Conservation (phyloP, 148 eudicot genomes). For the Bassia scoparia region DNA sequence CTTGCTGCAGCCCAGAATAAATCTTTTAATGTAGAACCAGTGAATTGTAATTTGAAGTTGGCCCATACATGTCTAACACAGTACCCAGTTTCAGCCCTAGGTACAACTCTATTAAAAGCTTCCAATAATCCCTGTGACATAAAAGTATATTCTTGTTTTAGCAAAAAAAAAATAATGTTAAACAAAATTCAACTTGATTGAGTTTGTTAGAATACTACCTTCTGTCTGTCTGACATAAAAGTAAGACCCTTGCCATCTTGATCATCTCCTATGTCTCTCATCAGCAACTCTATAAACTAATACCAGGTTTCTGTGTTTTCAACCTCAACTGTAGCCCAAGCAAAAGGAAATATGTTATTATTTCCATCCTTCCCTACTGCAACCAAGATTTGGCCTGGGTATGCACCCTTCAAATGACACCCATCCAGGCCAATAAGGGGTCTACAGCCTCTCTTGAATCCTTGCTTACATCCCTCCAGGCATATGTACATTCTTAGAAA, state of each 20-base stretch:
- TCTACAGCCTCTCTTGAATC: too few relatives aligned
- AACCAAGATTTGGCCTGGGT: too few relatives aligned
- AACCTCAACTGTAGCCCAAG: too few relatives aligned
- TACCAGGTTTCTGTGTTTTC: too few relatives aligned
- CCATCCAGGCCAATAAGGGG: too few relatives aligned
- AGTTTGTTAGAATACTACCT: not conserved
- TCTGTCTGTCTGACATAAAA: conserved; percentile 10
- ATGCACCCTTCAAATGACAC: too few relatives aligned
- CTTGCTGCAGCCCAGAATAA: conserved; percentile 1
- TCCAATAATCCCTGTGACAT: not conserved
- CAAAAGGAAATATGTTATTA: too few relatives aligned
- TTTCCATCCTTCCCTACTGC: too few relatives aligned
- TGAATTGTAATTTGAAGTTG: not conserved
- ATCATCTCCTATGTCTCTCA: not conserved
- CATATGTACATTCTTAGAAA: too few relatives aligned
- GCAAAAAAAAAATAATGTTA: not conserved
- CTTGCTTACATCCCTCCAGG: too few relatives aligned
- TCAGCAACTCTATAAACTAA: not conserved
- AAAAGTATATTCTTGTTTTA: not conserved
- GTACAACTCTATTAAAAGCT: not conserved
- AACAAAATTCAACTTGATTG: not conserved
- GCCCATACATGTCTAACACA: conserved; percentile 5
- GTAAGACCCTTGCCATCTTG: not conserved
- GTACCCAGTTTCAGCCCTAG: not conserved
- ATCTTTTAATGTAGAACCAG: not conserved